Evolutionary conservation across 75 land plant genomes (phyloP).

Genomic region (Picea glauca): DNA sequence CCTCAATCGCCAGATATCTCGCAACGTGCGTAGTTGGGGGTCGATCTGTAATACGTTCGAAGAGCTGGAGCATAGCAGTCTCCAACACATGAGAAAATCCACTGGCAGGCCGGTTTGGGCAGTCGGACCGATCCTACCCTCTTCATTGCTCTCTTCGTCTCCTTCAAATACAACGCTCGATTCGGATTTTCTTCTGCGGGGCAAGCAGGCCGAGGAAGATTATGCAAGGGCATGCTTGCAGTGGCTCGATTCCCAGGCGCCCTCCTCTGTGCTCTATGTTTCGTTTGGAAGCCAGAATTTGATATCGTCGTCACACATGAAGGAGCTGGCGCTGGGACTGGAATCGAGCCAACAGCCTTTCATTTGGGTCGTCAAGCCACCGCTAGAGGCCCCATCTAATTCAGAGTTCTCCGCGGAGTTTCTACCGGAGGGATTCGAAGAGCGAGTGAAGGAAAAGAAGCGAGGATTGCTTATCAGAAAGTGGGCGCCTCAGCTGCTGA

Average conservation of each 20-base stretch:
- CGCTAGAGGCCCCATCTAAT: background rate
- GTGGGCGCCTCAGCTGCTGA: constrained; percentile 16
- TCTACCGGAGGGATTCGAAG: background rate
- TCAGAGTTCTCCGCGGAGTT: background rate
- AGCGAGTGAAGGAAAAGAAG: constrained; percentile 5
- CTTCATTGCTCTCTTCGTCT: background rate
- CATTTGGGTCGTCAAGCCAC: background rate
- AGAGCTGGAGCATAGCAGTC: constrained; percentile 7
- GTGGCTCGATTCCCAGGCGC: constrained; percentile 8
- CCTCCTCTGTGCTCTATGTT: constrained; percentile 18
- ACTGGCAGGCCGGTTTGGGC: constrained; percentile 8
- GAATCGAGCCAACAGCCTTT: background rate
- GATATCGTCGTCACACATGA: constrained; percentile 14
- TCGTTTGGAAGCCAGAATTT: constrained; percentile 23
- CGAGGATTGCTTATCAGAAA: constrained; percentile 8
- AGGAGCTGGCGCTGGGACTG: constrained; percentile 15
- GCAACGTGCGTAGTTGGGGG: background rate
- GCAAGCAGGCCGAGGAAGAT: background rate
- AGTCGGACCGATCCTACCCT: constrained; percentile 13
- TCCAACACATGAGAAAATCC: background rate
- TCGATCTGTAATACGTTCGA: constrained; percentile 14
- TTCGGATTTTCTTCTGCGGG: background rate
- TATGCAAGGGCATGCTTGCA: background rate
- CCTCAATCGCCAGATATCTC: background rate
- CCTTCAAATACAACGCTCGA: background rate